Percentiles rank a stretch among this genome's conserved stretches.
Conservation (phyloP, 1,284 basidiomycete genomes). For the Butyriboletus appendiculatus region DNA sequence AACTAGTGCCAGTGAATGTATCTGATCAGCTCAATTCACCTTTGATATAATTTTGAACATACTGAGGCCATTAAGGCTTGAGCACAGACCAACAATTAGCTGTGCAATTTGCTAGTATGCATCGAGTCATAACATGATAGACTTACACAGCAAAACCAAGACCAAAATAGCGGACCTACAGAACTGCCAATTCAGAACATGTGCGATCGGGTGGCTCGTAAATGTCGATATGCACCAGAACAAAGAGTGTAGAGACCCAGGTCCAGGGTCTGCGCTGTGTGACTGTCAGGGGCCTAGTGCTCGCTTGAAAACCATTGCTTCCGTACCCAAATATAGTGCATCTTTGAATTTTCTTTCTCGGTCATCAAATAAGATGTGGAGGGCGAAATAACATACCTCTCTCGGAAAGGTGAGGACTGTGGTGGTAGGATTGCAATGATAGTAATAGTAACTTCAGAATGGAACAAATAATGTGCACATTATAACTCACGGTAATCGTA, state of each 20-base stretch:
- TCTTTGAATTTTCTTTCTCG: background rate
- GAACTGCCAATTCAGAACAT: background rate
- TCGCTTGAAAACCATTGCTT: background rate
- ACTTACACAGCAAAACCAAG: background rate
- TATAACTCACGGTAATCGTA: background rate
- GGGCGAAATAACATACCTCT: background rate
- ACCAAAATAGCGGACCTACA: background rate
- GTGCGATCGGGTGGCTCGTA: background rate
- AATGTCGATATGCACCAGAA: background rate
- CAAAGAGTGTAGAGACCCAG: background rate
- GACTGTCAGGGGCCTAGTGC: background rate
- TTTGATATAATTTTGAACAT: background rate
- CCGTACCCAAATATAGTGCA: background rate
- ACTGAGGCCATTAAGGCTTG: background rate
- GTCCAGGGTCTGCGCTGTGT: background rate
- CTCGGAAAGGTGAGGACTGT: background rate
- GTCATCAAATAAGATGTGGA: background rate
- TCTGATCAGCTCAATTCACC: background rate
- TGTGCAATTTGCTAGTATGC: background rate
- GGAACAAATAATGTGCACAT: background rate
- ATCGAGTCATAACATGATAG: background rate
- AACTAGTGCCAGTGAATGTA: background rate
- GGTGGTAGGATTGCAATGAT: background rate
- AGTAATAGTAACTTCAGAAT: background rate
- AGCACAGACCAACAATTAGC: background rate